These are phyloP conservation scores for Scheffersomyces illinoinensis DNA, from an alignment of 1,139 yeast genomes.

Conservation along the genomic window DNA sequence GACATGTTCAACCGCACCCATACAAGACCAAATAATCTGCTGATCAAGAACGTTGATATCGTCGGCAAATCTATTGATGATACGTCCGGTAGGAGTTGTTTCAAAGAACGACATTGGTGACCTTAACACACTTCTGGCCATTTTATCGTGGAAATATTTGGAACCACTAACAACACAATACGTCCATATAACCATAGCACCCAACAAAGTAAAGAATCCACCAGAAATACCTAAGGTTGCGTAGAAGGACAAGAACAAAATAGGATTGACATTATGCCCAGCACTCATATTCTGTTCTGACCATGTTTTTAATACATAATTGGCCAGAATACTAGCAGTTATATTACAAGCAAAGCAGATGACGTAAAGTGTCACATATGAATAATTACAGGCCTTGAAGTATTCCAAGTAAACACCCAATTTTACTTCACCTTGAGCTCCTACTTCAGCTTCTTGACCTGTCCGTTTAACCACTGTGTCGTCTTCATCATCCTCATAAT, in stretches of 20 bases:
- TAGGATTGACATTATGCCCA: conserved; percentile 26
- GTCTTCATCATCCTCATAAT: conserved; percentile 17
- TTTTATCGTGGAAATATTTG: conserved; percentile 36
- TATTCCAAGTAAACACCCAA: conserved; percentile 33
- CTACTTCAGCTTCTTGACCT: conserved; percentile 30
- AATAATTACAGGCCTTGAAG: conserved; percentile 36
- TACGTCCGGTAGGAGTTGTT: conserved; percentile 45
- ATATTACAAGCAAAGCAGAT: conserved; percentile 21
- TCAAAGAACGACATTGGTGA: conserved; percentile 48
- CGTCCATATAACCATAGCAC: conserved; percentile 34
- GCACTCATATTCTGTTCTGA: conserved; percentile 31
- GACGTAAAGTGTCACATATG: conserved; percentile 27
- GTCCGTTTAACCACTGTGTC: conserved; percentile 19
- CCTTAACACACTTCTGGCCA: conserved; percentile 38
- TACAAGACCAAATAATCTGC: conserved; percentile 32
- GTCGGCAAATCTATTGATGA: conserved; percentile 41
- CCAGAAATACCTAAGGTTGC: conserved; percentile 28
- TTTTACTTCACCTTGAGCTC: conserved; percentile 34
- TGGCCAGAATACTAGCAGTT: conserved; percentile 26
- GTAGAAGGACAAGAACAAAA: conserved; percentile 26
- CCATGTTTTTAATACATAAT: conserved; percentile 39
- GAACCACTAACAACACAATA: conserved; percentile 34
- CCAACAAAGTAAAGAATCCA: conserved; percentile 26
- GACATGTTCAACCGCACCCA: conserved; percentile 22
- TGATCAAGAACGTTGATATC: conserved; percentile 37